These are phyloP conservation scores for Jamesozyma piceae DNA, from an alignment of 805 yeast species.

Conservation along the genomic window DNA sequence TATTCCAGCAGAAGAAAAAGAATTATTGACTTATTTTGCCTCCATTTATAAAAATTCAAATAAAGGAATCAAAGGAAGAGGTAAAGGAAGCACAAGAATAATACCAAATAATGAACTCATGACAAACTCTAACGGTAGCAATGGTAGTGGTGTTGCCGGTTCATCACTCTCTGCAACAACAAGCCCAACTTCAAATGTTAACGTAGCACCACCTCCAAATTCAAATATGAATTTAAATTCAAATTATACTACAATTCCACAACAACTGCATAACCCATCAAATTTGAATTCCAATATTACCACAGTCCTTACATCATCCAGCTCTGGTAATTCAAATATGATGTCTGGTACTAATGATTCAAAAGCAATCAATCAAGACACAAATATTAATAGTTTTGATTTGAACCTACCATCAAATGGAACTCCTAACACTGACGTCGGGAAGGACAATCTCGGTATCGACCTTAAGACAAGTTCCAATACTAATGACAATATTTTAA, in stretches of 20 bases:
- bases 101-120: slow-evolving; percentile 7
- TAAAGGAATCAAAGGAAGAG: slow-evolving; percentile 87
- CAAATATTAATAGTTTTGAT: background rate
- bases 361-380: background rate
- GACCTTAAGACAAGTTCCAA: background rate
- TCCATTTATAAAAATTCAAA: slow-evolving; percentile 79
- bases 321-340: background rate
- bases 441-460: background rate
- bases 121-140: background rate
- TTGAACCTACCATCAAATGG: background rate
- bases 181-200: slow-evolving; percentile 2
- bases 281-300: too few species aligned
- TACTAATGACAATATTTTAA: background rate
- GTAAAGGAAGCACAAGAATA: slow-evolving; percentile 36
- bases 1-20: slow-evolving; percentile 55
- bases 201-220: background rate
- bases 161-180: background rate
- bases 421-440: background rate
- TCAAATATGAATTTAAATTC: background rate
- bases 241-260: slow-evolving; percentile 4
- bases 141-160: background rate
- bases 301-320: background rate
- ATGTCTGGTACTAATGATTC: too few species aligned
- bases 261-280: background rate
- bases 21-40: slow-evolving; percentile 67